Conservation (phyloP, 2,329 filamentous ascomycete genomes). For the Rhytidhysteron rufulum region DNA sequence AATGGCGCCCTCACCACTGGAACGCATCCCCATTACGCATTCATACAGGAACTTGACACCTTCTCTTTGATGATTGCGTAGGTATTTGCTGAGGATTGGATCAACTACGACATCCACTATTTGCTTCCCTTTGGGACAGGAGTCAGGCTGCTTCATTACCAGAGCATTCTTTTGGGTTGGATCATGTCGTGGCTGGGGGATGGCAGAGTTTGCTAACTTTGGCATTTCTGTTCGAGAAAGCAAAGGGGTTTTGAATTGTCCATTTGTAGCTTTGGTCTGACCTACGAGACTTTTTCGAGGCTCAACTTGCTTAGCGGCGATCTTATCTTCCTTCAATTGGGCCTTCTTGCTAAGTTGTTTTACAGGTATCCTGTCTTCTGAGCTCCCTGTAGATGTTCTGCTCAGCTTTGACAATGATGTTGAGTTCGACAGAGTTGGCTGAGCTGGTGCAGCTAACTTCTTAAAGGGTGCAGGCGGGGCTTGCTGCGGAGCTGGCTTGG, state of each 20-base stretch:
- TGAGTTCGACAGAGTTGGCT: too few relatives aligned
- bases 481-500: constrained; percentile 15
- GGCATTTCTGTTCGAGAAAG: constrained; percentile 50
- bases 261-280: constrained; percentile 35
- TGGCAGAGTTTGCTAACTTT: constrained; percentile 41
- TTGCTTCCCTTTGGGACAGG: constrained; percentile 57
- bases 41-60: constrained; percentile 71
- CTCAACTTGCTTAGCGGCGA: constrained; percentile 37
- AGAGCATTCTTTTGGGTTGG: constrained; percentile 57
- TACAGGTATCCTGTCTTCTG: too few relatives aligned
- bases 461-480: too few relatives aligned
- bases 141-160: constrained; percentile 61
- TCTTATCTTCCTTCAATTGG: constrained; percentile 22
- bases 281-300: constrained; percentile 35
- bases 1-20: constrained; percentile 65
- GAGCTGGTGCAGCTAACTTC: too few relatives aligned
- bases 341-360: neutral
- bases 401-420: too few relatives aligned
- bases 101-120: constrained; percentile 72
- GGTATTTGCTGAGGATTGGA: constrained; percentile 58
- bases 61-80: constrained; percentile 65
- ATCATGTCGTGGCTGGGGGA: constrained; percentile 62
- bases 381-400: too few relatives aligned
- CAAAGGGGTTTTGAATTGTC: constrained; percentile 61
- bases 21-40: constrained; percentile 69